Conservation (phyloP, 352 stramenopile genomes). For the Globisporangium camurandrum region DNA sequence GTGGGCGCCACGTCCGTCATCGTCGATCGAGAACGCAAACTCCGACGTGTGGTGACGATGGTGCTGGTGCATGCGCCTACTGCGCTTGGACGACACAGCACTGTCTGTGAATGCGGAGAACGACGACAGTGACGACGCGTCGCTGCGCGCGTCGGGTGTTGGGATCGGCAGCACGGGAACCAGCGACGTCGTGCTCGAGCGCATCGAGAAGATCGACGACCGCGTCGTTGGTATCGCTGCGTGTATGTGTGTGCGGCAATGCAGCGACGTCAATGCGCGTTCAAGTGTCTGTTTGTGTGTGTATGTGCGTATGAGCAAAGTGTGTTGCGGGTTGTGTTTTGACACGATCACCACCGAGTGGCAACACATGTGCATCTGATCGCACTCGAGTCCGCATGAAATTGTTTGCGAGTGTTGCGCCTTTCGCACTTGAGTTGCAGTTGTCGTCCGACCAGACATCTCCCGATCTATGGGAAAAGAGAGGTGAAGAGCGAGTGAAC, state of each 20-base stretch:
- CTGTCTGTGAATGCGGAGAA: not conserved
- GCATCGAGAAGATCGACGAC: not conserved
- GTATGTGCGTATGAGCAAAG: too few species aligned
- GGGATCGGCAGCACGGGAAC: not conserved
- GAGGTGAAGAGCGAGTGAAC: too few species aligned
- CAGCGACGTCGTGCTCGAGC: not conserved
- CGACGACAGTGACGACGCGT: not conserved
- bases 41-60: constrained; percentile 1
- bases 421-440: too few species aligned
- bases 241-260: not conserved
- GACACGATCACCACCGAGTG: not conserved
- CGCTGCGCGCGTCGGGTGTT: not conserved
- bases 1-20: not conserved
- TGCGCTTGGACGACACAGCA: not conserved
- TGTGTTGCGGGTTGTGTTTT: not conserved
- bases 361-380: not conserved
- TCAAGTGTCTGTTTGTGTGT: not conserved
- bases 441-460: too few species aligned
- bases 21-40: constrained; percentile 4
- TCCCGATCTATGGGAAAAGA: too few species aligned
- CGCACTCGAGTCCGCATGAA: too few species aligned
- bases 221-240: not conserved
- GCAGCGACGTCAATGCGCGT: too few species aligned
- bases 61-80: not conserved
- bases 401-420: too few species aligned